These are phyloP conservation scores for Geosmithia flava DNA, from an alignment of 2,329 filamentous ascomycete species.

Conservation along the genomic window DNA sequence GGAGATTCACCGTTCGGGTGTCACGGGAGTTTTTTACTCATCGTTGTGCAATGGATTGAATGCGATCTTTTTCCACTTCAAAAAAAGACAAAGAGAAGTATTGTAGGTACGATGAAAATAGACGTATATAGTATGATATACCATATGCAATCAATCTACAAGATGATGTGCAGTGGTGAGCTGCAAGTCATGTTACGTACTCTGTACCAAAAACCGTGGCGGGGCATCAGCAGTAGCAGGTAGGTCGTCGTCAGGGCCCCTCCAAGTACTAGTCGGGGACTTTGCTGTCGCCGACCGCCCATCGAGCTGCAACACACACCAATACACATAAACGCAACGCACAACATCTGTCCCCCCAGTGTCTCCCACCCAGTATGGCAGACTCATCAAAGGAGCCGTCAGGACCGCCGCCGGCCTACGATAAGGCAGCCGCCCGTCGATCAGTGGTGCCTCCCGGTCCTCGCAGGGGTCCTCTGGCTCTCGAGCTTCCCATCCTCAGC, in stretches of 20 bases:
- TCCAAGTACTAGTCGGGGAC: neutral
- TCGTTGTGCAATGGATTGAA: no score
- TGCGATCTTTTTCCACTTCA: neutral
- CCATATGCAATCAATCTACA: neutral
- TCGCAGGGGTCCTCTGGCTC: slow-evolving; percentile 45
- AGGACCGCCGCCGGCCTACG: slow-evolving; percentile 35
- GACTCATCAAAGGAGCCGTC: slow-evolving; percentile 9
- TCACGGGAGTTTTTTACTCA: no score
- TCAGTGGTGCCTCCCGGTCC: slow-evolving; percentile 12
- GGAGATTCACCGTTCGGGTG: no score
- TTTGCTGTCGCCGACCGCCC: slow-evolving; percentile 1
- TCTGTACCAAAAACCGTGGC: neutral
- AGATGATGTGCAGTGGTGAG: neutral
- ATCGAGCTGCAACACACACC: neutral
- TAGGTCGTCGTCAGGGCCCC: neutral
- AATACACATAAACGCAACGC: neutral
- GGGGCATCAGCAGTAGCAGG: neutral
- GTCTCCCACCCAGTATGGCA: slow-evolving; percentile 10
- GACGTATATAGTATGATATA: neutral
- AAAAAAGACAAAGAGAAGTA: no score
- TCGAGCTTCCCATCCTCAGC: slow-evolving; percentile 69
- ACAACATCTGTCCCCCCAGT: neutral
- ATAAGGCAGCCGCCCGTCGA: slow-evolving; percentile 14
- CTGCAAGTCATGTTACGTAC: neutral
- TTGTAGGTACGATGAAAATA: no score